Evolutionary conservation across 2,329 filamentous ascomycete species (phyloP), one percentile per base, ranked within the genome.

Genomic region (Raffaelea ambrosiae): DNA sequence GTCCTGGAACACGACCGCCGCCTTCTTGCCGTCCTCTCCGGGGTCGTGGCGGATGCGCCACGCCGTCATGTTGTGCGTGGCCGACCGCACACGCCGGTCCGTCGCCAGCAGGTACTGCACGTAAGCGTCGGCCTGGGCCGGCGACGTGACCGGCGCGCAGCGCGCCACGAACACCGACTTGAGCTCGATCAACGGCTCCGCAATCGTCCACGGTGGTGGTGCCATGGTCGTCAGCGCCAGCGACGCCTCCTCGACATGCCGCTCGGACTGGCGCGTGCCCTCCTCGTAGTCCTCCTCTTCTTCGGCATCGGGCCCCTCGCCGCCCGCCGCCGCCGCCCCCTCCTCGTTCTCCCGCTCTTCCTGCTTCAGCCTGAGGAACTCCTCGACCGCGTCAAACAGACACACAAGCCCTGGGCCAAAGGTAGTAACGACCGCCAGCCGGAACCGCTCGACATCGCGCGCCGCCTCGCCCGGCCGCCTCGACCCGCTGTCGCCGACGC

Each of bases 61-160:
- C 1, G 91, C 91, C 19, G 85, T 90, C 61, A 98, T 96, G 64
- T 97, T 97, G 64, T 98, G 93, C 51, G 91, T 89, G 4, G 93
- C 93, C 42, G 76, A 72, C n/a, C 88, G 83, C 33, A 88, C 83
- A 56, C 86, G 88, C 66, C 86, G 89, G 65, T 97, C 89, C 9
- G 81, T 86, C 5, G 83, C 76, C 8, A 96, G 73, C 1, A 98
- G 74, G 62, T 94, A 83, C 40, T 79, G 72, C 1, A 97, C 67
- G 59, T 79, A 90, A 3, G 69, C 65, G 49, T 80, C 78, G 3
- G 90, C 91, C 63, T 93, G 78, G 1, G 74, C 69, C 1, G 86
- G 78, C 4, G 83, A 86, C 0, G 73, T 69, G 2, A 95, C 88
- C 3, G 66, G 67, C 0, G 86, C 85, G 33, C 79, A 83, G 33